These are phyloP conservation scores for Leccinum uliginosum DNA, from an alignment of 768 basidiomycete genomes.

Conservation along the genomic window DNA sequence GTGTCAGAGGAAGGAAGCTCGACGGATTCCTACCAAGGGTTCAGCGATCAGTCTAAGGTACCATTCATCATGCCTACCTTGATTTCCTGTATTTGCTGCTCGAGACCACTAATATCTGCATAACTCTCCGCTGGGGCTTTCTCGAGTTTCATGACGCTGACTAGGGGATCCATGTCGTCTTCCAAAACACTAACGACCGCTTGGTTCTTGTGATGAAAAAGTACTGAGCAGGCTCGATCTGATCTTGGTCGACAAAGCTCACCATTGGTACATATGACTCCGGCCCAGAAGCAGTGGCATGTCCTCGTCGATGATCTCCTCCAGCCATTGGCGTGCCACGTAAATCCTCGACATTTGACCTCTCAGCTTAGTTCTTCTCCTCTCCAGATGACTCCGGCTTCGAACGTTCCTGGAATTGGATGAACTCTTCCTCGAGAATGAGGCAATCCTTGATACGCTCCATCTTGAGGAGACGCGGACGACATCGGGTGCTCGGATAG, in stretches of 20 bases:
- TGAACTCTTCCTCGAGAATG: constrained; percentile 91
- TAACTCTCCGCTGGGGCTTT: constrained; percentile 99
- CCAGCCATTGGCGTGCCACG: constrained; percentile 96
- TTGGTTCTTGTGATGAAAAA: constrained; percentile 95
- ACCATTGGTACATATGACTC: constrained; percentile 97
- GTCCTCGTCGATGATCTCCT: constrained; percentile 97
- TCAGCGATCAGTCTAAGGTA: not conserved
- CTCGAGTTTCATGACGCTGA: constrained; percentile 98
- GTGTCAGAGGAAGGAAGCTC: constrained; percentile 95
- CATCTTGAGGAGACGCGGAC: constrained; percentile 90
- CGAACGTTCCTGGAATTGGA: constrained; percentile 86
- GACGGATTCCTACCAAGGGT: constrained; percentile 76
- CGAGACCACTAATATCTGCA: constrained; percentile 96
- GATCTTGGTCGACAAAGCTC: constrained; percentile 97
- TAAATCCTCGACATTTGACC: constrained; percentile 88
- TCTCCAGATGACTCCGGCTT: constrained; percentile 85
- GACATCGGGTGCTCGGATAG: constrained; percentile 92
- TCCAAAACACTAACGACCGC: constrained; percentile 92
- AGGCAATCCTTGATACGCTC: constrained; percentile 99
- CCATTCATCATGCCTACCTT: constrained; percentile 51
- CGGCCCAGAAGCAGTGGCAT: constrained; percentile 91
- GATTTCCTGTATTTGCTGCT: constrained; percentile 97
- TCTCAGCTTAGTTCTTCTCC: constrained; percentile 94
- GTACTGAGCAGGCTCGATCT: constrained; percentile 90
- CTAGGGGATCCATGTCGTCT: constrained; percentile 93